A percentile compares a stretch with the other conserved stretches of the same genome.
Conservation (phyloP, 805 yeast genomes). For the Barnettozyma botsteinii region DNA sequence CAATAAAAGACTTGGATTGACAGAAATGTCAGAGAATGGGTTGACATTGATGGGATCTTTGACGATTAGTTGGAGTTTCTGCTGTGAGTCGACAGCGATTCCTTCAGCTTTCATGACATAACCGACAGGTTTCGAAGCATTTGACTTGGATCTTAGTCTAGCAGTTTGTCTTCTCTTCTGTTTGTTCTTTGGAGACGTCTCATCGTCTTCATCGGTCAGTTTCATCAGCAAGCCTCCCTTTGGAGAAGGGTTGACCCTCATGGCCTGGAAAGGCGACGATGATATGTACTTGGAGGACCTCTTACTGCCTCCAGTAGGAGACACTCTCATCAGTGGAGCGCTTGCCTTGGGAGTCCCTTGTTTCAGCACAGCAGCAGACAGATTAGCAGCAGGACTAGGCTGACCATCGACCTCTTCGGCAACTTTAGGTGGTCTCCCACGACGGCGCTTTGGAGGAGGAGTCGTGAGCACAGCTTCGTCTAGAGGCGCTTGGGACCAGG, state of each 20-base stretch:
- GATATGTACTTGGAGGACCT: background rate
- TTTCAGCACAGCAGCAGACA: slow-evolving; percentile 25
- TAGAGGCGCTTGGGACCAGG: background rate
- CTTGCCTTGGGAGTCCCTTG: slow-evolving; percentile 26
- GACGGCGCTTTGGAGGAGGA: slow-evolving; percentile 25
- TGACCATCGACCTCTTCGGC: slow-evolving; percentile 3
- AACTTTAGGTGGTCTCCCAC: slow-evolving; percentile 26
- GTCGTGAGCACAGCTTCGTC: slow-evolving; percentile 3
- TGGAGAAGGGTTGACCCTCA: slow-evolving; percentile 20
- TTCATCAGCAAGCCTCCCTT: slow-evolving; percentile 23
- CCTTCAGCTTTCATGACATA: background rate
- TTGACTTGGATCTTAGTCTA: slow-evolving; percentile 1
- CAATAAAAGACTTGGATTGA: slow-evolving; percentile 23
- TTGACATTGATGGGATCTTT: background rate
- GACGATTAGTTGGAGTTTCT: slow-evolving; percentile 19
- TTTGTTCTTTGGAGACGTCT: background rate
- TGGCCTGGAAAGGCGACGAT: slow-evolving; percentile 17
- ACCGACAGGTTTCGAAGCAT: background rate
- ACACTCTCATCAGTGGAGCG: slow-evolving; percentile 26
- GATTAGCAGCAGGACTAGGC: slow-evolving; percentile 21
- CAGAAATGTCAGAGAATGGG: slow-evolving; percentile 8
- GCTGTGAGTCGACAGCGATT: slow-evolving; percentile 17
- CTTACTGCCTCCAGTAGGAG: slow-evolving; percentile 14
- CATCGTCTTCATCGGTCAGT: slow-evolving; percentile 9
- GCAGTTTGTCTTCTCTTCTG: slow-evolving; percentile 1